Conservation (phyloP, 148 eudicot genomes). For the Silene conica region DNA sequence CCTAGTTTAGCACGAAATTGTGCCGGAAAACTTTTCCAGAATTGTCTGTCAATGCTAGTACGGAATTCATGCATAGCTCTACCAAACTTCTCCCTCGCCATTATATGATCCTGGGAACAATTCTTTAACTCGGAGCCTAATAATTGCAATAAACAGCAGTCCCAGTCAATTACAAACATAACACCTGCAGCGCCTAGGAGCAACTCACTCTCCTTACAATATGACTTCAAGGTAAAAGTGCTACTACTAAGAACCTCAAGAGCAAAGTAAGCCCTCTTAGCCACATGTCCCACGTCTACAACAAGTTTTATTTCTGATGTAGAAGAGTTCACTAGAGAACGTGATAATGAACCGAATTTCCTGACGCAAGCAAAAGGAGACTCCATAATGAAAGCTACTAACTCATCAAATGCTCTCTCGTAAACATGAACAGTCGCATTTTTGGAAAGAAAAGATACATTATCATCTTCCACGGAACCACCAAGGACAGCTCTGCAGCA, state of each 20-base stretch:
- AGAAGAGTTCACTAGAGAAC: slow-evolving; percentile 28
- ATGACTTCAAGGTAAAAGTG: slow-evolving; percentile 49
- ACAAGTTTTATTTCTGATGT: slow-evolving; percentile 25
- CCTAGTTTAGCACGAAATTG: slow-evolving; percentile 36
- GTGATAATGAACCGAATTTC: slow-evolving; percentile 38
- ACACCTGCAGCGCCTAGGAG: slow-evolving; percentile 47
- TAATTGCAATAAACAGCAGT: slow-evolving; percentile 37
- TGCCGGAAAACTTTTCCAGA: slow-evolving; percentile 38
- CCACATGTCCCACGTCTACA: slow-evolving; percentile 30
- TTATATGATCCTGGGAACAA: slow-evolving; percentile 25
- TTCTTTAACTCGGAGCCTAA: slow-evolving; percentile 29
- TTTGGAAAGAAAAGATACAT: slow-evolving; percentile 46
- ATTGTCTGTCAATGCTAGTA: slow-evolving; percentile 37
- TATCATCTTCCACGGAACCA: slow-evolving; percentile 47
- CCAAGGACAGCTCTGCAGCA: slow-evolving; percentile 77
- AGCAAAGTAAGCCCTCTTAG: slow-evolving; percentile 60
- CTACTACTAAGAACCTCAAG: slow-evolving; percentile 61
- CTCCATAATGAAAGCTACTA: slow-evolving; percentile 45
- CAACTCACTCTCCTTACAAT: slow-evolving; percentile 44
- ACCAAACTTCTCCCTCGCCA: slow-evolving; percentile 46
- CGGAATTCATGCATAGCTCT: slow-evolving; percentile 48
- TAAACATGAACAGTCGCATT: slow-evolving; percentile 44
- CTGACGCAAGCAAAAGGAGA: slow-evolving; percentile 58
- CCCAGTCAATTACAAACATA: slow-evolving; percentile 69
- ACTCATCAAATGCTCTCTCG: slow-evolving; percentile 43